Base-by-base conservation (phyloP, 2,329 filamentous ascomycete species). In the Raffaelea ambrosiae region DNA sequence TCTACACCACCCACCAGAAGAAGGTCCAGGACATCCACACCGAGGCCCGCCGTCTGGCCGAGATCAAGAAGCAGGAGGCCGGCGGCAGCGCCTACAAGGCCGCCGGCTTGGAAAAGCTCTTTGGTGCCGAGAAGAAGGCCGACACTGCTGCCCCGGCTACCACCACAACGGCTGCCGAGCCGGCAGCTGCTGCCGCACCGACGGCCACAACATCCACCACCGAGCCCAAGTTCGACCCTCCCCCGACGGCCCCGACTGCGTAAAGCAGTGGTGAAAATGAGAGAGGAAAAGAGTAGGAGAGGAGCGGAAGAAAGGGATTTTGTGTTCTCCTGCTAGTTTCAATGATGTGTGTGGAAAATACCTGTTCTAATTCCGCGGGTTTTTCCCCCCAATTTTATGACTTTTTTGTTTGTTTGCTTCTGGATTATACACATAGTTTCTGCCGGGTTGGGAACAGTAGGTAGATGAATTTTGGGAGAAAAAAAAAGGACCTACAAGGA, bases 1-100 rank as follows among this genome's bases (percentile, higher is more conserved):
- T 98, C 71, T 98, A 98, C 70, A 77, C 83, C 8, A 75, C 88
- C 57, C 79, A 86, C 54, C 83, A 85, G 64, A 88, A 88, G 71
- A 90, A 97, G 69, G 89, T 96, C 29, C 76, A 88, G 59, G 93
- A 98, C 63, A 93, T 98, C 42, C 93, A 98, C 69, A 77, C 76
- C 53, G 93, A 98, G 75, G 93, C 93, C 29, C 78, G 84, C 54
- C 83, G 93, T 57, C 74, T 98, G 47, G 91, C 91, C 44, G 82
- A 95, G 55, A 67, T 98, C 56, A 96, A 96, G 83, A 83, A 81
- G 63, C 68, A 80, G 52, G 73, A 79, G 63, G 65, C 72, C 41
- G 77, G 77, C 19, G 75, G 74, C 44, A 78, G 71, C 54, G 76
- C 80, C 41, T 74, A 78, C 65, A 78, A 78, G 69, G 72, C 76